phyloP scores from a whole-genome alignment of 108 stramenopile genomes.

The Parietichytrium sp. region DNA sequence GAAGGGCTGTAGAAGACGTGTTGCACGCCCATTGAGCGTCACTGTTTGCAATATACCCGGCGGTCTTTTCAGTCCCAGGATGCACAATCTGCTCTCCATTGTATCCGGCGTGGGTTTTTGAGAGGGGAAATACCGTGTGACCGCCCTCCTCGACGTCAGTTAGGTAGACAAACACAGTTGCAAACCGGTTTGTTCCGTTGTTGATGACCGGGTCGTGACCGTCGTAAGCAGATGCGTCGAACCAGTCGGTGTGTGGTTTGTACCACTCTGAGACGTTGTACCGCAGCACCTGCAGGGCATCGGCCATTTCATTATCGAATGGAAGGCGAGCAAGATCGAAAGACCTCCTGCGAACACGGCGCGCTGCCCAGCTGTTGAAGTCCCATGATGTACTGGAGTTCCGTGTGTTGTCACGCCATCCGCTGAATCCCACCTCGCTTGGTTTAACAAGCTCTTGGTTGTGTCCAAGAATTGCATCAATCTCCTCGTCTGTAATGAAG shows the following conservation, averaged over 20 bases:
- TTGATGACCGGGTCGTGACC: constrained; percentile 37
- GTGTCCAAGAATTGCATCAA: constrained; percentile 23
- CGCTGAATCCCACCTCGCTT: constrained; percentile 8
- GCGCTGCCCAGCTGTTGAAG: constrained; percentile 42
- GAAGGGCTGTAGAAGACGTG: constrained; percentile 66
- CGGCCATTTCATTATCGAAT: constrained; percentile 60
- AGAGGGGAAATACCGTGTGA: constrained; percentile 58
- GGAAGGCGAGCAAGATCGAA: constrained; percentile 60
- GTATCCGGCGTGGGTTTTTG: constrained; percentile 24
- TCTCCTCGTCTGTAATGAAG: background rate
- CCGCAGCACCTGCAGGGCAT: constrained; percentile 69
- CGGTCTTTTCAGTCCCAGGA: background rate
- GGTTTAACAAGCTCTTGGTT: background rate
- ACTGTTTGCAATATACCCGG: constrained; percentile 25
- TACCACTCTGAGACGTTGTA: constrained; percentile 68
- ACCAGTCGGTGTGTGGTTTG: constrained; percentile 69
- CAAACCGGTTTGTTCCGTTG: constrained; percentile 70
- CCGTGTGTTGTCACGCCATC: constrained; percentile 51
- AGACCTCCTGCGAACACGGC: constrained; percentile 50
- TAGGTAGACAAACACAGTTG: constrained; percentile 84
- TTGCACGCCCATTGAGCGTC: constrained; percentile 18
- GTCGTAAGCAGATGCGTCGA: constrained; percentile 49
- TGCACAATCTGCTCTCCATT: constrained; percentile 7
- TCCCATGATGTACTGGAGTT: constrained; percentile 62
- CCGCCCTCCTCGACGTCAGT: constrained; percentile 74